Percentiles rank a stretch among this genome's conserved stretches.
phyloP scores from a whole-genome alignment of 495 filamentous ascomycete genomes.

The Penicillium cinerascens region DNA sequence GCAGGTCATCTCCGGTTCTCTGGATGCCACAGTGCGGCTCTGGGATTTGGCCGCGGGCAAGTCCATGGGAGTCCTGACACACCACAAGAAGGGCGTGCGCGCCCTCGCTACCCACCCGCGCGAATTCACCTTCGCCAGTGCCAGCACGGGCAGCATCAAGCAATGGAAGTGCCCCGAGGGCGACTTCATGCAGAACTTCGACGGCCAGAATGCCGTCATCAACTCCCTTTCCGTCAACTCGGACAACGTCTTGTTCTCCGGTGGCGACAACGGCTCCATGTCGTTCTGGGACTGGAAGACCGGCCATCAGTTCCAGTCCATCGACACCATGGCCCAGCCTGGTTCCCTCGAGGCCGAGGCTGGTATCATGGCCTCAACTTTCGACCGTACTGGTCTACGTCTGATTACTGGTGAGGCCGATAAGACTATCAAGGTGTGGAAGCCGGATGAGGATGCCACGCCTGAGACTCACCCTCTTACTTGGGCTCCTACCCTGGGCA shows the following conservation, averaged over 20 bases:
- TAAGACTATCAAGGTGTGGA: constrained; percentile 98
- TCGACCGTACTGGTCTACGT: constrained; percentile 82
- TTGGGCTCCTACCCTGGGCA: constrained; percentile 82
- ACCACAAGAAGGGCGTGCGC: constrained; percentile 97
- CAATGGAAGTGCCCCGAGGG: constrained; percentile 99
- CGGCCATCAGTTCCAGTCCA: constrained; percentile 80
- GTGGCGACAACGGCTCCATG: constrained; percentile 94
- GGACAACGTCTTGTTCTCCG: constrained; percentile 91
- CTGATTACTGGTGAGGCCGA: constrained; percentile 94
- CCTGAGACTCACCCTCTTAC: constrained; percentile 87
- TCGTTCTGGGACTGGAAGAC: constrained; percentile 99
- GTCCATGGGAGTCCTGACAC: constrained; percentile 91
- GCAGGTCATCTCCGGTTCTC: constrained; percentile 85
- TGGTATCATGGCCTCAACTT: constrained; percentile 88
- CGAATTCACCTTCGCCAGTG: constrained; percentile 95
- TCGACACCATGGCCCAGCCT: constrained; percentile 89
- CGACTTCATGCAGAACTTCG: constrained; percentile 99
- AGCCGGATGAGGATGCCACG: constrained; percentile 82
- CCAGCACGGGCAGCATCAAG: constrained; percentile 91
- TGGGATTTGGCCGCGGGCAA: constrained; percentile 98
- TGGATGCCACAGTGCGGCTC: constrained; percentile 87
- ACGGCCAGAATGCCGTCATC: constrained; percentile 93
- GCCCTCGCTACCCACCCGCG: constrained; percentile 80
- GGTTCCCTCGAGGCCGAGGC: constrained; percentile 92
- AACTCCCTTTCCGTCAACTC: constrained; percentile 93